Evolutionary conservation across 2,329 filamentous ascomycete genomes (phyloP).

Genomic region (Paracoccidioides lutzii): DNA sequence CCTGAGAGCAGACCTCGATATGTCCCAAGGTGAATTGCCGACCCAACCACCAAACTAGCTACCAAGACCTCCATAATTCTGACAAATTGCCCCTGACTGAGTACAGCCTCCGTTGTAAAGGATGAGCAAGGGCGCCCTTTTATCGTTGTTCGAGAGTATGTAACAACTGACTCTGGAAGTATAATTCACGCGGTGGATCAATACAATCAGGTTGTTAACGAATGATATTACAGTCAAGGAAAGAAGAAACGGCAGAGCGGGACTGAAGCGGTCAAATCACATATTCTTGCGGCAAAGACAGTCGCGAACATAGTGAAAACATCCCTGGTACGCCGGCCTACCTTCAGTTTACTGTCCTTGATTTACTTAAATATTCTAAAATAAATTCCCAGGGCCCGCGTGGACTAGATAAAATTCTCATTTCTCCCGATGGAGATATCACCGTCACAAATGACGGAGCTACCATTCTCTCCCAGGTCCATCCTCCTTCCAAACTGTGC

Average conservation of each 20-base stretch:
- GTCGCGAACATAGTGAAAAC: constrained; percentile 96
- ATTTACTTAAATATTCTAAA: neutral
- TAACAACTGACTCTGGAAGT: constrained; percentile 14
- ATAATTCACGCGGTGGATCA: neutral
- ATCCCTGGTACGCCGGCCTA: constrained; percentile 51
- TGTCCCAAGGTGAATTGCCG: constrained; percentile 31
- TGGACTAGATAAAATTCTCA: constrained; percentile 97
- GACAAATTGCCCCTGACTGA: constrained; percentile 4
- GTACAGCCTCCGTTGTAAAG: constrained; percentile 63
- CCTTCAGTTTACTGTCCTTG: neutral
- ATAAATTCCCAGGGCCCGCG: constrained; percentile 53
- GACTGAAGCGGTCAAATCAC: constrained; percentile 93
- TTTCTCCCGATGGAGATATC: constrained; percentile 96
- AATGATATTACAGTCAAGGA: constrained; percentile 54
- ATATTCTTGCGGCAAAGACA: constrained; percentile 91
- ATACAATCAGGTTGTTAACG: constrained; percentile 16
- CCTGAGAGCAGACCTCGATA: constrained; percentile 31
- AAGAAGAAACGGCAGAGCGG: constrained; percentile 96
- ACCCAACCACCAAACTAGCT: neutral
- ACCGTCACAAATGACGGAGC: constrained; percentile 98
- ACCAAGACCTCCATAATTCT: neutral
- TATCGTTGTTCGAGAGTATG: constrained; percentile 94
- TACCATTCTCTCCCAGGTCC: constrained; percentile 71
- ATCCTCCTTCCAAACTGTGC: constrained; percentile 9
- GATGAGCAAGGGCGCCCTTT: constrained; percentile 96